Evolutionary conservation across 2,329 filamentous ascomycete genomes (phyloP).

Genomic region (Neonectria punicea): DNA sequence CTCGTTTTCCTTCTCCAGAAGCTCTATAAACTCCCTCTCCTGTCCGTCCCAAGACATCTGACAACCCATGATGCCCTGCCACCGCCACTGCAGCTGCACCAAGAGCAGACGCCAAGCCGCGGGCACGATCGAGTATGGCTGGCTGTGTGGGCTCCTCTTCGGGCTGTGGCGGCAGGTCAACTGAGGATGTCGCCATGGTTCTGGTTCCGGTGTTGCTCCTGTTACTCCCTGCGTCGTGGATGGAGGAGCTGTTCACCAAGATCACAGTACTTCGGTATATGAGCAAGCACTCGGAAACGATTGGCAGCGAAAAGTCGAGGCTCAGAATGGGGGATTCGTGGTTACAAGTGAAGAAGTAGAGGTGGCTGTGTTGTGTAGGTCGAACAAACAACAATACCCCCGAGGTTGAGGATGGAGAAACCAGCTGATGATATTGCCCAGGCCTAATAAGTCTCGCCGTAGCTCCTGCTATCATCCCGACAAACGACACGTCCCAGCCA

Average conservation of each 20-base stretch:
- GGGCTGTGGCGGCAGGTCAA: conserved; percentile 39
- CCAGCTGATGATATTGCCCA: conserved; percentile 18
- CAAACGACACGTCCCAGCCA: conserved; percentile 15
- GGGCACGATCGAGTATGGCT: conserved; percentile 40
- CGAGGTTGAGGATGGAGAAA: background rate
- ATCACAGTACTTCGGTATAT: background rate
- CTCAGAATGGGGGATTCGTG: background rate
- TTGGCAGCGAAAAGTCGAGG: background rate
- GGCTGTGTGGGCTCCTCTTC: conserved; percentile 38
- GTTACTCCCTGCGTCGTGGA: background rate
- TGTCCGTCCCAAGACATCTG: conserved; percentile 26
- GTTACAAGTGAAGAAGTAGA: background rate
- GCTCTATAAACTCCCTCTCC: conserved; percentile 14
- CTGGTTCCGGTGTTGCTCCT: conserved; percentile 10
- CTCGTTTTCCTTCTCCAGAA: conserved; percentile 15
- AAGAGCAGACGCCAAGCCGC: conserved; percentile 41
- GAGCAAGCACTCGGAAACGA: background rate
- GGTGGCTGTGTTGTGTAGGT: background rate
- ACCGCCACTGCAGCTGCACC: conserved; percentile 39
- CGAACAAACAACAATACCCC: background rate
- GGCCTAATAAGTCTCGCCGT: background rate
- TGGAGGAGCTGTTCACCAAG: background rate
- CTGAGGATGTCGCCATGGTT: conserved; percentile 39
- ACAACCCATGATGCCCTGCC: conserved; percentile 26
- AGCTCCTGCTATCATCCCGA: conserved; percentile 33